Percentiles rank a stretch among this genome's conserved stretches.
phyloP scores from a whole-genome alignment of 306 rosid genomes.

The Cotoneaster glaucophyllus region DNA sequence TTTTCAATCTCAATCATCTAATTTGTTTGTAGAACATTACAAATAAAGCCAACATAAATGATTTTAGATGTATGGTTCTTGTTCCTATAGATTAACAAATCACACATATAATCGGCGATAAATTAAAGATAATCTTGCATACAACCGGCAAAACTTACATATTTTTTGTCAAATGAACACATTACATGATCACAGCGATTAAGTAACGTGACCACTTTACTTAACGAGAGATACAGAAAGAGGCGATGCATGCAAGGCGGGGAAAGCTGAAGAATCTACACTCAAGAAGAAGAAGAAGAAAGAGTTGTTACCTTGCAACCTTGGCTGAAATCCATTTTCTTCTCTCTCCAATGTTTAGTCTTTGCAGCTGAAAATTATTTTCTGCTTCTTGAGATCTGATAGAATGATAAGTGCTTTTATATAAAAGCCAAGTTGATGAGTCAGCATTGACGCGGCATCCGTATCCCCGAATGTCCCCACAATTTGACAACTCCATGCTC shows the following conservation, averaged over 20 bases:
- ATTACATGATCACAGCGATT: no score
- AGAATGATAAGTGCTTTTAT: neutral
- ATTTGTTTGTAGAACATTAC: neutral
- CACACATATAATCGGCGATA: neutral
- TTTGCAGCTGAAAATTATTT: neutral
- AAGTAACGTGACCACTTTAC: no score
- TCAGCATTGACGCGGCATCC: conserved; percentile 19
- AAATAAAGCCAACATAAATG: neutral
- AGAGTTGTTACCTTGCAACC: conserved; percentile 46
- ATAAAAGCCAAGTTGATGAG: neutral
- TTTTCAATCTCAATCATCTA: neutral
- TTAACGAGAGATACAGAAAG: neutral
- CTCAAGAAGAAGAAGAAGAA: neutral
- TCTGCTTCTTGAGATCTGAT: conserved; percentile 7
- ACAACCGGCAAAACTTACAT: neutral
- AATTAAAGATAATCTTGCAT: neutral
- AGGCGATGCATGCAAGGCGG: neutral
- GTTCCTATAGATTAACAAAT: neutral
- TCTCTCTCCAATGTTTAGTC: neutral
- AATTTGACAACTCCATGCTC: conserved; percentile 14
- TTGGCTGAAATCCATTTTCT: conserved; percentile 46
- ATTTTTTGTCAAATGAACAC: neutral
- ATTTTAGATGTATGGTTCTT: neutral
- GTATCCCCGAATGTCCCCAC: neutral
- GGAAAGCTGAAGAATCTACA: neutral